Percentiles rank a stretch among this genome's conserved stretches.
Conservation (phyloP, 2,329 filamentous ascomycete genomes). For the Paraphaeosphaeria sporulosa region DNA sequence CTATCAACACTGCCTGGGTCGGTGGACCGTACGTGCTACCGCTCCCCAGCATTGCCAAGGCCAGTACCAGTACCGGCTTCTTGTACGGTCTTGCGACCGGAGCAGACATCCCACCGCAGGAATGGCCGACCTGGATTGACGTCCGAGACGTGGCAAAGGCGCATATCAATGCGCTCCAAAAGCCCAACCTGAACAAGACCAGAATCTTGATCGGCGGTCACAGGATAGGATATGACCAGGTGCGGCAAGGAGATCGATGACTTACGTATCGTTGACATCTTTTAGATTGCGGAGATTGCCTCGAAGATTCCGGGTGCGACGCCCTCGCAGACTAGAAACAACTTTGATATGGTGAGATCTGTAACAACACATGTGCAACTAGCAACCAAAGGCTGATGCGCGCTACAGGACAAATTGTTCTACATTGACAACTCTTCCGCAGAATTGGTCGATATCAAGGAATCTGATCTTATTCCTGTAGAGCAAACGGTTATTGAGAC, state of each 20-base stretch:
- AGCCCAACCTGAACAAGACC: background rate
- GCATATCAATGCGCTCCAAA: conserved; percentile 17
- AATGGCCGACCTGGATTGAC: conserved; percentile 16
- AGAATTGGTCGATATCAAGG: conserved; percentile 3
- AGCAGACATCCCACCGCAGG: conserved; percentile 9
- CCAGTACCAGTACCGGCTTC: conserved; percentile 8
- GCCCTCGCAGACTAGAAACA: conserved; percentile 3
- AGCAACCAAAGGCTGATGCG: background rate
- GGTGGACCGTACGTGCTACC: conserved; percentile 15
- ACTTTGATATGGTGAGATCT: conserved; percentile 6
- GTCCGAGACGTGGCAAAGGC: conserved; percentile 18
- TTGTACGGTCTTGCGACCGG: conserved; percentile 10
- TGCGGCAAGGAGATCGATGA: background rate
- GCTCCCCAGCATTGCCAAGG: conserved; percentile 6
- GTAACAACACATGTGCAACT: background rate
- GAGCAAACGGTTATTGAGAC: conserved; percentile 8
- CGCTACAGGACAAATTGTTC: conserved; percentile 3
- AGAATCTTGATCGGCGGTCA: conserved; percentile 7
- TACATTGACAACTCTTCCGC: conserved; percentile 11
- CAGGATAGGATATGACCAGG: conserved; percentile 9
- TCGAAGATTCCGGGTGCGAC: conserved; percentile 9
- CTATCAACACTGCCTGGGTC: conserved; percentile 37
- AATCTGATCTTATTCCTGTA: conserved; percentile 1
- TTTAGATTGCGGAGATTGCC: conserved; percentile 6
- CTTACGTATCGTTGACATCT: background rate